Conservation (phyloP, 1,139 yeast genomes). For the Kodamaea sp. region DNA sequence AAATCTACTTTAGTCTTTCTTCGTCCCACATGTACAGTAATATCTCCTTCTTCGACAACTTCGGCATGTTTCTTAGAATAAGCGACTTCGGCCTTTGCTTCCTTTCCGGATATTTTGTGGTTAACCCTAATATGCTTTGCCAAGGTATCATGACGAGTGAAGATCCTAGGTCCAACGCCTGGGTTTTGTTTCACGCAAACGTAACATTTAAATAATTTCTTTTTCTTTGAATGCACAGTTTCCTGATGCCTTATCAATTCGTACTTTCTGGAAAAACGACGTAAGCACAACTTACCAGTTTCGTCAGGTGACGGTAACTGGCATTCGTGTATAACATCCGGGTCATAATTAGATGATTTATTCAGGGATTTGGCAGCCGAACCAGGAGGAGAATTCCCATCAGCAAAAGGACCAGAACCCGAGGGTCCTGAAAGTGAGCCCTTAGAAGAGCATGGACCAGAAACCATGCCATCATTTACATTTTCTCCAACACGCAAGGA, state of each 20-base stretch:
- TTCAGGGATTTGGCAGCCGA: constrained; percentile 23
- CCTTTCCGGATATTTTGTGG: constrained; percentile 68
- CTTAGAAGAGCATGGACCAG: not conserved
- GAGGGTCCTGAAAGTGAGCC: constrained; percentile 1
- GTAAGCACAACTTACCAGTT: constrained; percentile 60
- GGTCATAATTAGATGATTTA: constrained; percentile 46
- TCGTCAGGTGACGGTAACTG: constrained; percentile 47
- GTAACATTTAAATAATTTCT: constrained; percentile 81
- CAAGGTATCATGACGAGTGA: constrained; percentile 90
- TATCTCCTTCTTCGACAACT: constrained; percentile 42
- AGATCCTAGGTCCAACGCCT: constrained; percentile 58
- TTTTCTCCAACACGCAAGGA: not conserved
- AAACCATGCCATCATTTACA: constrained; percentile 1
- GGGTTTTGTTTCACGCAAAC: constrained; percentile 70
- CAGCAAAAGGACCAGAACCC: not conserved
- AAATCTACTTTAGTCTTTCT: constrained; percentile 48
- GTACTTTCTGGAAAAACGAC: constrained; percentile 88
- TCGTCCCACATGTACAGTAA: constrained; percentile 47
- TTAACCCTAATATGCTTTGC: constrained; percentile 90
- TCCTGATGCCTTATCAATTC: constrained; percentile 94
- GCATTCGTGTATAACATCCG: constrained; percentile 49
- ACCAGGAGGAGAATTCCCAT: constrained; percentile 12
- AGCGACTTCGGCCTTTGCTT: constrained; percentile 55
- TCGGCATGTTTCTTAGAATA: constrained; percentile 48
- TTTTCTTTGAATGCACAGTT: constrained; percentile 87